Evolutionary conservation across 2,329 filamentous ascomycete species (phyloP).

Genomic region (Xylariaceae sp.): DNA sequence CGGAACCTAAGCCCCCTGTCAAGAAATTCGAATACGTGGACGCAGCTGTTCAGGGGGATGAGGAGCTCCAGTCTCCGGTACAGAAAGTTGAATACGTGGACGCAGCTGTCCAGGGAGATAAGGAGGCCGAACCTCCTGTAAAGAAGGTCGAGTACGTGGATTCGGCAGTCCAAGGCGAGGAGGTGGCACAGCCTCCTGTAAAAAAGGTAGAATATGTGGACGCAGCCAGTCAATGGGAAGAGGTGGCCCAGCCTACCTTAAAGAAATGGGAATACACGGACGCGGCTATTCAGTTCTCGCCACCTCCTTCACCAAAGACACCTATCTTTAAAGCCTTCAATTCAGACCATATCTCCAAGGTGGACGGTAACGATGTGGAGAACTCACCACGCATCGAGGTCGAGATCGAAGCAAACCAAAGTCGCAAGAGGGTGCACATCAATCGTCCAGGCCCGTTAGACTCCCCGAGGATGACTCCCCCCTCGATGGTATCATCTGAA

Average conservation of each 20-base stretch:
- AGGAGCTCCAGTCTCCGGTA: not conserved
- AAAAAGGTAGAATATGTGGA: conserved; percentile 25
- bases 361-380: conserved; percentile 41
- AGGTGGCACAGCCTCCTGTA: not conserved
- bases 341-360: conserved; percentile 38
- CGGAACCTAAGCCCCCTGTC: not conserved
- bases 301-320: conserved; percentile 65
- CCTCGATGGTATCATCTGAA: conserved; percentile 58
- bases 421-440: conserved; percentile 61
- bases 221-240: conserved; percentile 48
- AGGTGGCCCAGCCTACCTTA: conserved; percentile 36
- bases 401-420: conserved; percentile 68
- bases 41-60: not conserved
- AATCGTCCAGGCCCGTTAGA: conserved; percentile 48
- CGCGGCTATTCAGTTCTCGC: conserved; percentile 72
- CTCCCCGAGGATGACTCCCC: conserved; percentile 33
- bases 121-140: not conserved
- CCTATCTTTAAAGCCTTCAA: conserved; percentile 37
- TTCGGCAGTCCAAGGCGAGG: not conserved
- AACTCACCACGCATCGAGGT: conserved; percentile 42
- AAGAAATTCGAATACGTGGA: not conserved
- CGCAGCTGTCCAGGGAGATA: not conserved
- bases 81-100: not conserved
- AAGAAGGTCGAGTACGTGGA: not conserved
- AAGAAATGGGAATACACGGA: conserved; percentile 35